A percentile compares a stretch with the other conserved stretches of the same genome.
These are phyloP conservation scores for Coelastrella sp. DNA, from an alignment of 139 green algal species.

Conservation along the genomic window DNA sequence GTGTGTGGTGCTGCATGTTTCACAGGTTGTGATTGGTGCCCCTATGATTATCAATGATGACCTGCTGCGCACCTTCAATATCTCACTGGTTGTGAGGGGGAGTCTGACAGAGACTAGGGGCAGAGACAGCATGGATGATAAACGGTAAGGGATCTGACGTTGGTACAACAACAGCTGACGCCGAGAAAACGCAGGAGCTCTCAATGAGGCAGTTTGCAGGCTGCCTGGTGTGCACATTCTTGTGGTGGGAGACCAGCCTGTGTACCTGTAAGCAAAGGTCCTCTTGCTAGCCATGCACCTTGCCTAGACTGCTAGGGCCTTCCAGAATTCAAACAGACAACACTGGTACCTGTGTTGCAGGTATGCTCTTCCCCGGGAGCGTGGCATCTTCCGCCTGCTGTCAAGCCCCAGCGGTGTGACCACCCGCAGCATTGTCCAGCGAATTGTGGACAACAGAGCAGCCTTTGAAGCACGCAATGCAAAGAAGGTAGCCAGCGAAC, in stretches of 20 bases:
- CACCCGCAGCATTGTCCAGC: constrained; percentile 89
- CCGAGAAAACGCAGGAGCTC: no score
- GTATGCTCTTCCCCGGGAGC: constrained; percentile 53
- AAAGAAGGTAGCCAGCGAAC: constrained; percentile 83
- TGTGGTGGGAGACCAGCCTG: no score
- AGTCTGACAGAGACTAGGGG: constrained; percentile 73
- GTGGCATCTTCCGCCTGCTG: constrained; percentile 72
- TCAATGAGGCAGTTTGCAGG: no score
- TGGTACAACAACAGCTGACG: no score
- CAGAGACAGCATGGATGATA: not conserved
- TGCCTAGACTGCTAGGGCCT: no score
- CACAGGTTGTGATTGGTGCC: constrained; percentile 60
- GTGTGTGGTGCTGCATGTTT: no score
- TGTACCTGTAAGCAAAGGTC: no score
- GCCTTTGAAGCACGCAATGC: constrained; percentile 84
- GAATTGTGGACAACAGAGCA: constrained; percentile 92
- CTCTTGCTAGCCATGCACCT: no score
- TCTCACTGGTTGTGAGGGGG: constrained; percentile 90
- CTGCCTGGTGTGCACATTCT: no score
- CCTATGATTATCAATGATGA: constrained; percentile 79
- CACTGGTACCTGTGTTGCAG: no score
- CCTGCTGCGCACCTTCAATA: constrained; percentile 98
- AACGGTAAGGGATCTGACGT: not conserved
- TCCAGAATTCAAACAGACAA: no score
- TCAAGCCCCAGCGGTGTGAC: constrained; percentile 78